These are phyloP conservation scores for Ustilago xerochloae DNA, from an alignment of 1,284 basidiomycete genomes.

Conservation along the genomic window DNA sequence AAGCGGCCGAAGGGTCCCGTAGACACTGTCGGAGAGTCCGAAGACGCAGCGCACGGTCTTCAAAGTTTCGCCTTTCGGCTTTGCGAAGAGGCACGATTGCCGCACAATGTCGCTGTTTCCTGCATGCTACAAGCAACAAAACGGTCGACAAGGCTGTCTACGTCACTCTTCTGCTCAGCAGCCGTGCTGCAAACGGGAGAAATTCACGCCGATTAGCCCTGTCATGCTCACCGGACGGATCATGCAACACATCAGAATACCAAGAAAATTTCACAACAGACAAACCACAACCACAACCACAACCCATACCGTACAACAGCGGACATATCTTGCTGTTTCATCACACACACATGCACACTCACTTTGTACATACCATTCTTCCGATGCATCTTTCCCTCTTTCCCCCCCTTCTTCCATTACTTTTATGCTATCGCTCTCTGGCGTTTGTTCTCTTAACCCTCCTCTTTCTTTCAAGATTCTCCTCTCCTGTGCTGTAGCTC, in stretches of 20 bases:
- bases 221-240: slow-evolving; percentile 3
- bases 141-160: slow-evolving; percentile 1
- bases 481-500: slow-evolving; percentile 35
- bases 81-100: background rate
- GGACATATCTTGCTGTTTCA: background rate
- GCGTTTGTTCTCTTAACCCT: too few relatives aligned
- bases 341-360: background rate
- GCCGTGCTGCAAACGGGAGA: background rate
- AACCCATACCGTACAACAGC: slow-evolving; percentile 2
- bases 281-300: background rate
- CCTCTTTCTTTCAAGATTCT: slow-evolving; percentile 8
- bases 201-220: background rate
- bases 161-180: background rate
- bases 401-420: background rate
- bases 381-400: slow-evolving; percentile 21
- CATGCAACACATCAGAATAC: slow-evolving; percentile 5
- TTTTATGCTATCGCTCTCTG: background rate
- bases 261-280: background rate
- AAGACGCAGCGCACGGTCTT: too few relatives aligned
- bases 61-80: too few relatives aligned
- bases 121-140: background rate
- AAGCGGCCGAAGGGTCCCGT: too few relatives aligned
- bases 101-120: background rate
- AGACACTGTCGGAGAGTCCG: too few relatives aligned
- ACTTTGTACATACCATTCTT: slow-evolving; percentile 27